phyloP scores from a whole-genome alignment of 257 asterid species.

The Rehmannia glutinosa region DNA sequence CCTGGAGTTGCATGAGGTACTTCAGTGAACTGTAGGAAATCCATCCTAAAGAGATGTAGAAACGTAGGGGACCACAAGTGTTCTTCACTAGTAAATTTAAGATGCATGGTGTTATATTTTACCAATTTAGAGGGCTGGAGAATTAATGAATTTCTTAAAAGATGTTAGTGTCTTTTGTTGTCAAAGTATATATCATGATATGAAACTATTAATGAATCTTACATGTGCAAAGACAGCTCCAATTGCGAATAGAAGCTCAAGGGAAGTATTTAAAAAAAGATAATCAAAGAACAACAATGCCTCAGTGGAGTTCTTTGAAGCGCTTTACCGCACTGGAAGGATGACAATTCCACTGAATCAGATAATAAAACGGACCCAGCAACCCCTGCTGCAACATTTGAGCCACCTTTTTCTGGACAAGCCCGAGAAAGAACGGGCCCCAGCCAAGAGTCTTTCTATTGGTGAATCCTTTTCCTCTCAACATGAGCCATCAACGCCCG shows the following conservation, averaged over 20 bases:
- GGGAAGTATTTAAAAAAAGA: constrained; percentile 89
- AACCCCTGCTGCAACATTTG: constrained; percentile 75
- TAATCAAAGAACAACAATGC: constrained; percentile 89
- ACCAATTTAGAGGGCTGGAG: too few species aligned
- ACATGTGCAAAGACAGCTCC: constrained; percentile 94
- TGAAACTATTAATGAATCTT: constrained; percentile 3
- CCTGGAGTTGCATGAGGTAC: not conserved
- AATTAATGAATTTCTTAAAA: too few species aligned
- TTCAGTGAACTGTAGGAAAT: not conserved
- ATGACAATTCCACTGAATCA: constrained; percentile 37
- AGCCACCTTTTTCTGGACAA: constrained; percentile 49
- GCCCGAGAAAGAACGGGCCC: constrained; percentile 35
- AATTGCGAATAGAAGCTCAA: constrained; percentile 91
- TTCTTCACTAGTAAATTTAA: too few species aligned
- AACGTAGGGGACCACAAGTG: too few species aligned
- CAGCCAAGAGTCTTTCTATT: constrained; percentile 47
- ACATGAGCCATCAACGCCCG: constrained; percentile 85
- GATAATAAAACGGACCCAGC: constrained; percentile 60
- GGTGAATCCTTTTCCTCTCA: constrained; percentile 73
- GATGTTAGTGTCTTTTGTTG: too few species aligned
- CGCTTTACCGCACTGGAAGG: constrained; percentile 41
- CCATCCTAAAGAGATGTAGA: not conserved
- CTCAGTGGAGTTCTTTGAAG: constrained; percentile 66
- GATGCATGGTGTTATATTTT: too few species aligned
- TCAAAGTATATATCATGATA: too few species aligned